Evolutionary conservation across 2,329 filamentous ascomycete genomes (phyloP), one percentile per base, ranked within the genome.

Genomic region (Hansfordia pulvinata): DNA sequence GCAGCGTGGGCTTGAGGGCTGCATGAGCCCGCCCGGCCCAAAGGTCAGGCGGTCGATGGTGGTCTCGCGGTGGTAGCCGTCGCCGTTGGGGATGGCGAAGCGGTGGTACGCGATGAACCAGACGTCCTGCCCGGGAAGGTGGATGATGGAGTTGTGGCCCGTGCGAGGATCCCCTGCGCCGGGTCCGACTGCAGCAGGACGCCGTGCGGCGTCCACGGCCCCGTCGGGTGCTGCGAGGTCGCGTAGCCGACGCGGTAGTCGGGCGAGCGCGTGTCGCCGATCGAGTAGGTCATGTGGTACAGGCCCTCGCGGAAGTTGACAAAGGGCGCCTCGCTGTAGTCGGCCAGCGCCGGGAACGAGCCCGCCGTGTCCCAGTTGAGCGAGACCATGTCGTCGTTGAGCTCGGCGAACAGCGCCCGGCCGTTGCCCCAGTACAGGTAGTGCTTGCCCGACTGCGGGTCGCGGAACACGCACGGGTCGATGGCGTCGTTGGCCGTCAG

Each of bases 401-500:
- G 37, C 35, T 62, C 53, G 1, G 59, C 60, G 10, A 53, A 39
- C 0, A 63, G 29, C 0, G 58, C 50, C 0, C 32, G 32, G 1
- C 58, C 54, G 26, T 63, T 64, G 4, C 73, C 73, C 49, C 75
- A 76, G 45, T 73, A 77, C 6, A 78, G 40, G 33, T 74, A 77
- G 28, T 64, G 69, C 20, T 60, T 54, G 2, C 63, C 66, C 20
- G 70, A 49, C 1, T 43, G 60, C 1, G 70, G 69, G 31, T 78
- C 73, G 2, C 66, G 56, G 36, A 77, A 75, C 0, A 56, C 58
- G 2, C 64, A 69, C 0, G 73, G 70, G 29, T 78, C 73, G 31
- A 78, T 78, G 18, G 67, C 67, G 23, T 50, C 45, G 3, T 42
- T 40, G 0, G 43, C 41, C 2, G 43, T 49, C 3, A 50, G 31